Conservation (phyloP, 768 basidiomycete species). For the Boletus edulis region DNA sequence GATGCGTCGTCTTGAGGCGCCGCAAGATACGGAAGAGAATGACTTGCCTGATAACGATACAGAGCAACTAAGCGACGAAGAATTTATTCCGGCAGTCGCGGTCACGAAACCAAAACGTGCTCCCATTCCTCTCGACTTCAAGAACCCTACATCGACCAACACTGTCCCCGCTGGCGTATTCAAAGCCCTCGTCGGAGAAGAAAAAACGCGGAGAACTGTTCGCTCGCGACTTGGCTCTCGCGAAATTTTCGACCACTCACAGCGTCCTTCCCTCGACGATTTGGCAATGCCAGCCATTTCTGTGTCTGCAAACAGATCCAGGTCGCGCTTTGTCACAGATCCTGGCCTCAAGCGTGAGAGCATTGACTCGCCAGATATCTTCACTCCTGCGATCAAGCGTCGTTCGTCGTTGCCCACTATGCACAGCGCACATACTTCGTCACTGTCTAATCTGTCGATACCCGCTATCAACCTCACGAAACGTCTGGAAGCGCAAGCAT, state of each 20-base stretch:
- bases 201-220: conserved; percentile 66
- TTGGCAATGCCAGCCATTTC: conserved; percentile 64
- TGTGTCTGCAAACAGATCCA: conserved; percentile 55
- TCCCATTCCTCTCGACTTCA: conserved; percentile 80
- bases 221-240: conserved; percentile 74
- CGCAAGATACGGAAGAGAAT: conserved; percentile 10
- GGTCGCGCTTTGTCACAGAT: conserved; percentile 56
- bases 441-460: conserved; percentile 43
- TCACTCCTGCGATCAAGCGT: conserved; percentile 44
- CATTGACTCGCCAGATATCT: conserved; percentile 38
- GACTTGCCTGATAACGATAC: conserved; percentile 3
- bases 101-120: conserved; percentile 53
- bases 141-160: conserved; percentile 58
- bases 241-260: conserved; percentile 68
- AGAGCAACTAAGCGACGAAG: conserved; percentile 16
- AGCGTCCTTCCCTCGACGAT: conserved; percentile 76
- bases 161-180: conserved; percentile 85
- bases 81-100: conserved; percentile 11
- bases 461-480: conserved; percentile 51
- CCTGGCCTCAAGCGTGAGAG: conserved; percentile 41
- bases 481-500: conserved; percentile 56
- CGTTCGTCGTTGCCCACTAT: conserved; percentile 59
- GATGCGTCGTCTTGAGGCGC: conserved; percentile 21
- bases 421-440: conserved; percentile 43
- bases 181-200: conserved; percentile 72